Percentiles rank a stretch among this genome's conserved stretches.
Conservation (phyloP, 2,329 filamentous ascomycete genomes). For the Malbranchea cinnamomea region DNA sequence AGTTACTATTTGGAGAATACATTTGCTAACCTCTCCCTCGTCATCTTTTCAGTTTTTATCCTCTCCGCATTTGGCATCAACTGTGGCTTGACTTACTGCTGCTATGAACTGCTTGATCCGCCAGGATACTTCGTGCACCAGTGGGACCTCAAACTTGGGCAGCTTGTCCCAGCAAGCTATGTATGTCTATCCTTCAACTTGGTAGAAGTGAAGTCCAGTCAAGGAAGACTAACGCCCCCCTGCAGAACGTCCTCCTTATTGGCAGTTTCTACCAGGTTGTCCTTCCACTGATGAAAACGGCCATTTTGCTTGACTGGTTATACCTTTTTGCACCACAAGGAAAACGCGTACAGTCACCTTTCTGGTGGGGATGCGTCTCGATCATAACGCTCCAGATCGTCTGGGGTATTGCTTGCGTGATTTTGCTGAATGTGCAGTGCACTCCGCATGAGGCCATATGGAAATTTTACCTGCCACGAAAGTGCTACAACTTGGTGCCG, state of each 20-base stretch:
- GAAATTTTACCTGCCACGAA: constrained; percentile 18
- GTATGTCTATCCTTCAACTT: constrained; percentile 11
- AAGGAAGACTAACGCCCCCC: background rate
- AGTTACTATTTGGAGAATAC: background rate
- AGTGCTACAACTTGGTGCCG: constrained; percentile 17
- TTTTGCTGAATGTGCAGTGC: constrained; percentile 23
- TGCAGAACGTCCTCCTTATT: constrained; percentile 19
- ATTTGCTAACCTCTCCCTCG: constrained; percentile 2
- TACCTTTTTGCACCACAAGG: constrained; percentile 19
- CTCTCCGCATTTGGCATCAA: constrained; percentile 5
- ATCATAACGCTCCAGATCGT: constrained; percentile 19
- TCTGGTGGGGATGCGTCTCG: constrained; percentile 23
- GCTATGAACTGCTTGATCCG: constrained; percentile 13
- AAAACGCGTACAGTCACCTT: constrained; percentile 14
- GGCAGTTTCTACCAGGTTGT: constrained; percentile 23
- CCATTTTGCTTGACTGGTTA: constrained; percentile 32
- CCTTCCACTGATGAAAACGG: constrained; percentile 26
- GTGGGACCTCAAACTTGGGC: constrained; percentile 18
- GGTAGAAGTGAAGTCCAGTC: background rate
- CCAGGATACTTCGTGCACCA: constrained; percentile 26
- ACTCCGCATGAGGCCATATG: constrained; percentile 20
- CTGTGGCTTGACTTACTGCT: constrained; percentile 13
- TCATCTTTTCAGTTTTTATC: constrained; percentile 1
- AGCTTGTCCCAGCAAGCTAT: constrained; percentile 15
- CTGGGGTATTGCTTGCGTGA: constrained; percentile 16